Base-by-base conservation (phyloP, 116 monocot genomes). In the Cymodocea nodosa region DNA sequence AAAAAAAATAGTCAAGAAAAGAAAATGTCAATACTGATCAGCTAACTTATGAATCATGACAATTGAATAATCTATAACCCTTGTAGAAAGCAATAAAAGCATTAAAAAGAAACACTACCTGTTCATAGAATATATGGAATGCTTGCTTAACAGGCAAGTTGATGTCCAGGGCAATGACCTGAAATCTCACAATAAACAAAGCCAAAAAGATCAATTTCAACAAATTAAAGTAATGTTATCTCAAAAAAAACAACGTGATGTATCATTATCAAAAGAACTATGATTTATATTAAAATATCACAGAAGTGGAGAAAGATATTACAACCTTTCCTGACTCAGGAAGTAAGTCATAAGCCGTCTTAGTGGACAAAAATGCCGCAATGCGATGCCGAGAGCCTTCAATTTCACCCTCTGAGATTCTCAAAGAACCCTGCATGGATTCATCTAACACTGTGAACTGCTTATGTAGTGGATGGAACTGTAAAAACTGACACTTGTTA, bases 81-180 rank as follows among this genome's bases (percentile, higher is more conserved):
- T 44, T 44, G 44, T 44, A 50, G 30, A 30, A 30, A 30, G 30
- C 3, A 30, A 10, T 36, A 6, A 62, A 9, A 30, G 15, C 23
- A 23, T 51, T 11, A 50, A 67, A 24, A 35, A 35, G 18, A 53
- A 53, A 35, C 11, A 35, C 6, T 74, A 97, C 97, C 83, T 91
- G 91, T 74, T 97, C 97, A 75, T 91, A 84, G 35, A 97, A 82
- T 68, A 97, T 85, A 75, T 97, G 97, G 71, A 97, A 97, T 71
- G 97, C 90, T 78, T 91, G 97, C 72, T 97, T 97, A 68, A 97
- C 97, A 40, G 94, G 94, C 73, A 94, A 83, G 63, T 91, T 84
- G 36, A 97, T 82, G 76, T 97, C 97, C 8, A 97, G 82, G 20
- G 83, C 83, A 84, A 88, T 82, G 25, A 91, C 97, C 97, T 97